Conservation (phyloP, 441 rosid species). For the Pelargonium cotyledonis region DNA sequence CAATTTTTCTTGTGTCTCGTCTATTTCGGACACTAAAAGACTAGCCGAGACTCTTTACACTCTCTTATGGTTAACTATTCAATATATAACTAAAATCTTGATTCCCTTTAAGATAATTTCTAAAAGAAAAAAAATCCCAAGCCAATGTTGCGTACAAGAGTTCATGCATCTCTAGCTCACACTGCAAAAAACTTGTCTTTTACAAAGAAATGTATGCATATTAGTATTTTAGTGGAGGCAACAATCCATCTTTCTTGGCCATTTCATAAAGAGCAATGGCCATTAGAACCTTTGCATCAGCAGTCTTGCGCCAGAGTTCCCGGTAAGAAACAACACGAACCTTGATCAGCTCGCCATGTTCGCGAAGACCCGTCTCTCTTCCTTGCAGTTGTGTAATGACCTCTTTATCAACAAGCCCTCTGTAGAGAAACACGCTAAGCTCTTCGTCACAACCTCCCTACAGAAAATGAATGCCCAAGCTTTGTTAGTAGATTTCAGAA, state of each 20-base stretch:
- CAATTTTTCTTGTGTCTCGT: too few relatives aligned
- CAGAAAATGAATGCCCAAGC: not conserved
- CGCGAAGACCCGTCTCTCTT: conserved; percentile 62
- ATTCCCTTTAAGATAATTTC: too few relatives aligned
- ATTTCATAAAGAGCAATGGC: conserved; percentile 72
- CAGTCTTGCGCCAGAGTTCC: conserved; percentile 66
- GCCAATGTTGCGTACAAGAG: too few relatives aligned
- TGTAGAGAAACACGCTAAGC: conserved; percentile 46
- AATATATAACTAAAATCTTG: too few relatives aligned
- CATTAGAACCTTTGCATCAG: conserved; percentile 67
- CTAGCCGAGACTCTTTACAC: too few relatives aligned
- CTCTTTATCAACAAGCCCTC: conserved; percentile 47
- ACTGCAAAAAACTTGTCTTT: too few relatives aligned
- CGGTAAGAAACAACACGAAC: conserved; percentile 52
- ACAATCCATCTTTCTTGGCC: conserved; percentile 51
- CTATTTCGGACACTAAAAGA: too few relatives aligned
- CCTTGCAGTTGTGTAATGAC: conserved; percentile 59
- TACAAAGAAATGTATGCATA: too few relatives aligned
- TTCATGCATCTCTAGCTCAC: too few relatives aligned
- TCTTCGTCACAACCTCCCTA: conserved; percentile 96
- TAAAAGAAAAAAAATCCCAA: too few relatives aligned
- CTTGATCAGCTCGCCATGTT: conserved; percentile 75
- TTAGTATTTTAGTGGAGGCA: conserved; percentile 26
- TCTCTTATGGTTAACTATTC: too few relatives aligned
- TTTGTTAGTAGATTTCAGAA: too few relatives aligned